Conservation (phyloP, 208 protist genomes). For the Trichomonas vaginalis region DNA sequence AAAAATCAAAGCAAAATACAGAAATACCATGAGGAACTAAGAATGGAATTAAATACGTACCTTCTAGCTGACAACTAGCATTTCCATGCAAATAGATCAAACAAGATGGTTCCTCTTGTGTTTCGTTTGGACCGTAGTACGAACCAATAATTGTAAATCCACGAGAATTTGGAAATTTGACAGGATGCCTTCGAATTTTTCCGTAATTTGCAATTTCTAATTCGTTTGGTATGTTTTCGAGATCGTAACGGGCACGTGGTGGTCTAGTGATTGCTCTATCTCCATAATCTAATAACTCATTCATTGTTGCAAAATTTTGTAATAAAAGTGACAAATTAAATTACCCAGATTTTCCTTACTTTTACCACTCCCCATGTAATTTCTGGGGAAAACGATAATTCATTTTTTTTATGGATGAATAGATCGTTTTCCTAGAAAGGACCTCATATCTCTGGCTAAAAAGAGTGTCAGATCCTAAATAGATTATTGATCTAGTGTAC, state of each 20-base stretch:
- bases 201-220: neutral
- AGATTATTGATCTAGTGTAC: too few species aligned
- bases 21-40: neutral
- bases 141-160: neutral
- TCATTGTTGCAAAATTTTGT: too few species aligned
- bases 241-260: neutral
- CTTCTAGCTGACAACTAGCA: neutral
- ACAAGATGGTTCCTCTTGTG: neutral
- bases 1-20: neutral
- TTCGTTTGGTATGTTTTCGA: neutral
- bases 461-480: too few species aligned
- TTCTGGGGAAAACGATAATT: too few species aligned
- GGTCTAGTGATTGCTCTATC: neutral
- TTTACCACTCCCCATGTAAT: too few species aligned
- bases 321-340: too few species aligned
- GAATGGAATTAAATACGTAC: neutral
- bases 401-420: too few species aligned
- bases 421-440: too few species aligned
- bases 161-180: neutral
- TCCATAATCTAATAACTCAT: neutral
- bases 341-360: too few species aligned
- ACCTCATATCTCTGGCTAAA: too few species aligned
- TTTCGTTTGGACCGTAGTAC: neutral
- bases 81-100: constrained; percentile 5
- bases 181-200: neutral